Base-by-base conservation (phyloP, 2,329 filamentous ascomycete genomes). In the Sporothrix pallida region DNA sequence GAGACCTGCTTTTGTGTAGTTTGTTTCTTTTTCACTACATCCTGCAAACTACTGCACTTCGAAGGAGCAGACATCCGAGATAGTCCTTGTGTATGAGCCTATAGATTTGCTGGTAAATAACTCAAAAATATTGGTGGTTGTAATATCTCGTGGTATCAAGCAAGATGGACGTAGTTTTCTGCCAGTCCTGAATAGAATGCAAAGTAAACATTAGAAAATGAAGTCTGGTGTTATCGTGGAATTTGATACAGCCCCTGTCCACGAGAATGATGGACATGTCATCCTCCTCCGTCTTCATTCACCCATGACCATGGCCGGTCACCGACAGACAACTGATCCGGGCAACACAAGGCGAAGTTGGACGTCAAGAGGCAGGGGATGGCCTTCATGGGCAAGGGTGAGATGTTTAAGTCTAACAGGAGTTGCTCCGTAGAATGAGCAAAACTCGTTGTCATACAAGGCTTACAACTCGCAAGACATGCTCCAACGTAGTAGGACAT, bases 371-470 rank as follows among this genome's bases (percentile, higher is more conserved):
- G 20, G 23, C 13, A 60, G 26, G 15, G 31, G 4, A 37, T 37
- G 31, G 4, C 7, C 31, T 37, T 37, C 42, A 26, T 46, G 62
- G 42, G 10, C 23, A n/a, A 65, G n/a, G 42, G 62, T 42, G 31
- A 26, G 42, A 48, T 46, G 52, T 48, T 3, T 3, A 56, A 13
- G 52, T 48, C 9, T 3, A 56, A 13, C 10, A 54, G 15, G 6
- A n/a, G 48, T 15, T 17, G 48, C 6, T 52, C 15, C 50, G 12
- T 23, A 54, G 20, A 56, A 17, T 7, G 13, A 15, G 62, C 62
- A 48, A 23, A 67, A 67, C 42, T 26, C 20, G 42, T 67, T 42
- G 62, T 48, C 42, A 67, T 48, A 67, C 42, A 17, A 67, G 42
- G 42, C 42, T 48, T 20, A 17, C 42, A 26, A 48, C 31, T 37